Base-by-base conservation (phyloP, 1,139 yeast genomes). In the Ogataea hybrid region DNA sequence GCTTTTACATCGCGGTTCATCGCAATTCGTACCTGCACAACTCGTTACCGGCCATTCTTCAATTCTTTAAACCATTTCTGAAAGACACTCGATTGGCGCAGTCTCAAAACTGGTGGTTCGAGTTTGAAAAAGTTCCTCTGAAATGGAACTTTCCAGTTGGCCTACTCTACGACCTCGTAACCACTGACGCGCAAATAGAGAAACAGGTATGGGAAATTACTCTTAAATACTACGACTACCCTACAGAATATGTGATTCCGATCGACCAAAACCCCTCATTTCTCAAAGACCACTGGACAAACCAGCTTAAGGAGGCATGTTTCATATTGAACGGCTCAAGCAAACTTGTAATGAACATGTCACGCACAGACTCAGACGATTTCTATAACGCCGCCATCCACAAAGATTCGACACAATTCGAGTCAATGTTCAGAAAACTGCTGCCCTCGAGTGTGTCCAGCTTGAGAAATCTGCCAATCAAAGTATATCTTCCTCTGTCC, bases 61-160 rank as follows among this genome's bases (percentile, higher is more conserved):
- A 52, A 2, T 81, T 70, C 56, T 77, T 83, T 49, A 56, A 62
- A 32, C 61, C 67, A n/a, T 63, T 58, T 40, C 49, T 73, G 18
- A 62, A 63, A 17, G 61, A 61, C 38, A 64, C 66, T 14, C 49
- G 57, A 37, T 16, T 53, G 39, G 50, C 57, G 34, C 68, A 75
- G 1, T 49, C 51, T 1, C 55, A 70, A 0, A 43, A 54, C 1
- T 70, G 81, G 73, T 88, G 96, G 95, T 69, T 88, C 39, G 88
- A 79, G 50, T 76, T 68, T 54, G 81, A 81, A 23, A 74, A 68
- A 5, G 77, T 70, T 1, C 88, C 94, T 0, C 46, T 89, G 21
- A 72, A 75, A 36, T 89, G 96, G 95, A 81, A 84, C 52, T 66
- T 80, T 52, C 97, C 97, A 0, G 64, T 83, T 5, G 96, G 96